phyloP scores from a whole-genome alignment of 495 filamentous ascomycete species.

The Cercophora samala region DNA sequence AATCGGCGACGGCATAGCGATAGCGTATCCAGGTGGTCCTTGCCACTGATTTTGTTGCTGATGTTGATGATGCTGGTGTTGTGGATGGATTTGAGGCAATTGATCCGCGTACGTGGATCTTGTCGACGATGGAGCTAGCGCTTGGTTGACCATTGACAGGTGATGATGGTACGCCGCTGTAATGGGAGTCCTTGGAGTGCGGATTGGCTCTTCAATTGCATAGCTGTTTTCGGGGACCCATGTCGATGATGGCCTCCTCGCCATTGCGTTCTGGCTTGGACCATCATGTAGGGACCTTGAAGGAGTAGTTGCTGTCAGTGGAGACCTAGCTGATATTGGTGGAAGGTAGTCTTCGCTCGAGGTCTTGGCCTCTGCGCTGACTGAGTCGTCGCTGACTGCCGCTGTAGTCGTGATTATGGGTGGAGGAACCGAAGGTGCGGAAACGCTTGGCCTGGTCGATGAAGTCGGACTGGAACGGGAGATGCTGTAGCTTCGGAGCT shows the following conservation, averaged over 20 bases:
- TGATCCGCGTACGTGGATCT: background rate
- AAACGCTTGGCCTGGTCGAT: slow-evolving; percentile 7
- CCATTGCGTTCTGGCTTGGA: background rate
- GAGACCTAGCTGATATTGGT: background rate
- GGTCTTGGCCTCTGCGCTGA: background rate
- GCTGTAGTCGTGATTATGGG: background rate
- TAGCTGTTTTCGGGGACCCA: background rate
- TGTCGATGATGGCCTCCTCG: background rate
- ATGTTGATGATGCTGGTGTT: background rate
- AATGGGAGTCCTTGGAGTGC: slow-evolving; percentile 4
- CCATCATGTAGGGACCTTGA: background rate
- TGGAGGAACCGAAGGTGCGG: slow-evolving; percentile 1
- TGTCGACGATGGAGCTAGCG: background rate
- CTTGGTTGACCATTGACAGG: background rate
- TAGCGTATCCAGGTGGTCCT: background rate
- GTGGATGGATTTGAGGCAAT: background rate
- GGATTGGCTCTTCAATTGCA: background rate
- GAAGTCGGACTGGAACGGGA: background rate
- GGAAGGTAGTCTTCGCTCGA: background rate
- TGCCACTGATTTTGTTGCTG: background rate
- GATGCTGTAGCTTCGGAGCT: background rate
- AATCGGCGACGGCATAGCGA: background rate
- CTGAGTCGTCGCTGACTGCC: background rate
- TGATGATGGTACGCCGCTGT: slow-evolving; percentile 14
- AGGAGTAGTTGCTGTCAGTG: background rate